Evolutionary conservation across 2,329 filamentous ascomycete species (phyloP).

Genomic region (Aspergillus tubingensis): DNA sequence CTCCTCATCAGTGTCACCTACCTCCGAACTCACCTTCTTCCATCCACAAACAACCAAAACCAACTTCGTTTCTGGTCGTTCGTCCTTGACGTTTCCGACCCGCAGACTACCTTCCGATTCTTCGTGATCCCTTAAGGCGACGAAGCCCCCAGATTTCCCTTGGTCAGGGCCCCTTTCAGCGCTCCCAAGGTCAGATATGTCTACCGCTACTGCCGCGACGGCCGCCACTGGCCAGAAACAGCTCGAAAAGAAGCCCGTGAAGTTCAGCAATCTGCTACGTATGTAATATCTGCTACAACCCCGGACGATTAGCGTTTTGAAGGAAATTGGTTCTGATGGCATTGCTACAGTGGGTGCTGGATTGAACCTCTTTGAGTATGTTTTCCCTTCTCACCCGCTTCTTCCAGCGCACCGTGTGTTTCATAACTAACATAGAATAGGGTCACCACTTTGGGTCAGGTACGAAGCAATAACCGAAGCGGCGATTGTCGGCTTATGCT

Average conservation of each 20-base stretch:
- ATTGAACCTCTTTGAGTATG: slow-evolving; percentile 90
- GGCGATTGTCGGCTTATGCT: slow-evolving; percentile 20
- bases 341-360: slow-evolving; percentile 70
- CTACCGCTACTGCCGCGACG: slow-evolving; percentile 50
- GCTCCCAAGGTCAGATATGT: slow-evolving; percentile 60
- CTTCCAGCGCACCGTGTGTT: too few relatives aligned
- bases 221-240: slow-evolving; percentile 51
- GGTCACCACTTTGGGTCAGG: slow-evolving; percentile 70
- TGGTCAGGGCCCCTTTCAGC: slow-evolving; percentile 88
- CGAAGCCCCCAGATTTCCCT: slow-evolving; percentile 86
- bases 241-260: slow-evolving; percentile 99
- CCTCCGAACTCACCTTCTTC: too few relatives aligned
- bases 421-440: slow-evolving; percentile 35
- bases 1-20: not conserved
- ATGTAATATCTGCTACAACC: slow-evolving; percentile 33
- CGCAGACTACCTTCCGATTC: slow-evolving; percentile 7
- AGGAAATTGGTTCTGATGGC: slow-evolving; percentile 26
- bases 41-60: too few relatives aligned
- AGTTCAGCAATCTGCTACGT: slow-evolving; percentile 97
- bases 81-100: slow-evolving; percentile 13
- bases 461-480: slow-evolving; percentile 31
- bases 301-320: not conserved
- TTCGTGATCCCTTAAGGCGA: slow-evolving; percentile 56
- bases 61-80: not conserved
- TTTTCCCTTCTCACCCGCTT: slow-evolving; percentile 18